Base-by-base conservation (phyloP, 495 filamentous ascomycete species). In the Tuber calosporum region DNA sequence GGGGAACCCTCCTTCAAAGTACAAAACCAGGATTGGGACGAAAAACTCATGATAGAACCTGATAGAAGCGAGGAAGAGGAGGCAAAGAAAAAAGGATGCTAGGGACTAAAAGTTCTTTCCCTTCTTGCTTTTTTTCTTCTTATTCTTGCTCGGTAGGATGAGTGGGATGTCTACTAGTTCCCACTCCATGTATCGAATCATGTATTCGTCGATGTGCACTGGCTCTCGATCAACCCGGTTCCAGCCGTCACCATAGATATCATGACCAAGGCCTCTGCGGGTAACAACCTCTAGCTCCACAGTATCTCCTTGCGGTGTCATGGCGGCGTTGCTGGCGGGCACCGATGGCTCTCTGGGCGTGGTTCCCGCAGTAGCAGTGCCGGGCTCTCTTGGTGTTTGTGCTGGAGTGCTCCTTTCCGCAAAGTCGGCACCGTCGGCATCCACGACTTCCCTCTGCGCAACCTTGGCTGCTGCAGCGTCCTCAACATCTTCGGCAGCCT, bases 341-440 rank as follows among this genome's bases (percentile, higher is more conserved):
- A 87, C 86, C n/a, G 84, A 79, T n/a, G 83, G 85, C 34, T 40
- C 74, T 45, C 66, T 69, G 4, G 71, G 58, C 6, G 74, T 72
- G 20, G 77, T 75, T 17, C 69, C 75, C 34, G 83, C 80, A 17
- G 74, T 72, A 67, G 84, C 80, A 67, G 82, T 82, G 13, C 70
- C 38, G 48, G 79, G 67, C 58, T 79, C 84, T 41, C 78, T 70
- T n/a, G 82, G 83, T 40, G 82, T 84, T 40, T 79, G 80, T 38
- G 77, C 82, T 38, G 86, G 84, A 0, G 86, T 85, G 4, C 84
- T 83, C 72, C 88, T 89, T 78, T 97, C 95, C n/a, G 89, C 89
- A 79, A 98, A 98, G 78, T 99, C 95, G 1, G 88, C 92, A 42
- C 92, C 93, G 74, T 98, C 95, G 67, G 91, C 90, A 79, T 93